These are phyloP conservation scores for Spinellus fusiger DNA, from an alignment of 192 early-diverging fungal genomes.

Conservation along the genomic window DNA sequence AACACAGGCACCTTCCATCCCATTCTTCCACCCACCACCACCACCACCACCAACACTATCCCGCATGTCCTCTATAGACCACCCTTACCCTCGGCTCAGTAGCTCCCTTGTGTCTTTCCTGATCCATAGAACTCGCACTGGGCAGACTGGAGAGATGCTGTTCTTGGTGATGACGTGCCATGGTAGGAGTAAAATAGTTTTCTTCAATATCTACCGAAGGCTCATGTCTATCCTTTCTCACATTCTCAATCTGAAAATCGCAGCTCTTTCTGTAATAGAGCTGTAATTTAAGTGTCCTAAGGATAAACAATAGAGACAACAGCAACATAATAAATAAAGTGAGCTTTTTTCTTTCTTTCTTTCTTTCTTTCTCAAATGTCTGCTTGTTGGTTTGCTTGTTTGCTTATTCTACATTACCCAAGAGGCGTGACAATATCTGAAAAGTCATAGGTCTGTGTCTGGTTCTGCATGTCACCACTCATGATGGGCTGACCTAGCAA, in stretches of 20 bases:
- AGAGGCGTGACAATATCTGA: constrained; percentile 61
- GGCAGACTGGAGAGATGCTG: constrained; percentile 16
- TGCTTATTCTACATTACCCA: constrained; percentile 40
- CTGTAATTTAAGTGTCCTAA: constrained; percentile 60
- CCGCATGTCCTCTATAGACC: too few relatives aligned
- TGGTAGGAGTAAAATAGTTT: constrained; percentile 59
- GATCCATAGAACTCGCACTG: neutral
- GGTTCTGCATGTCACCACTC: constrained; percentile 46
- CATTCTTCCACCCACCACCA: too few relatives aligned
- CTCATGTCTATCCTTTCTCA: constrained; percentile 44
- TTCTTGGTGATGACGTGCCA: constrained; percentile 36
- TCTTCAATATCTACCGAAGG: constrained; percentile 58
- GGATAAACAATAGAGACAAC: neutral
- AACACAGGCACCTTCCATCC: too few relatives aligned
- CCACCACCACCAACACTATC: too few relatives aligned
- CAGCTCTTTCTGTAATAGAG: constrained; percentile 66
- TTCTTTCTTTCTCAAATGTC: neutral
- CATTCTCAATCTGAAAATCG: constrained; percentile 67
- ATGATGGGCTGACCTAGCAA: constrained; percentile 55
- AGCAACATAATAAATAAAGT: neutral
- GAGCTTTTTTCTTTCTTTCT: neutral
- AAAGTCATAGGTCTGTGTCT: constrained; percentile 58
- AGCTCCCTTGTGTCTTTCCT: neutral
- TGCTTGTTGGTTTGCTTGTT: neutral
- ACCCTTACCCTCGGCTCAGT: neutral